Conservation (phyloP, 2,329 filamentous ascomycete species). For the Boeremia exigua region DNA sequence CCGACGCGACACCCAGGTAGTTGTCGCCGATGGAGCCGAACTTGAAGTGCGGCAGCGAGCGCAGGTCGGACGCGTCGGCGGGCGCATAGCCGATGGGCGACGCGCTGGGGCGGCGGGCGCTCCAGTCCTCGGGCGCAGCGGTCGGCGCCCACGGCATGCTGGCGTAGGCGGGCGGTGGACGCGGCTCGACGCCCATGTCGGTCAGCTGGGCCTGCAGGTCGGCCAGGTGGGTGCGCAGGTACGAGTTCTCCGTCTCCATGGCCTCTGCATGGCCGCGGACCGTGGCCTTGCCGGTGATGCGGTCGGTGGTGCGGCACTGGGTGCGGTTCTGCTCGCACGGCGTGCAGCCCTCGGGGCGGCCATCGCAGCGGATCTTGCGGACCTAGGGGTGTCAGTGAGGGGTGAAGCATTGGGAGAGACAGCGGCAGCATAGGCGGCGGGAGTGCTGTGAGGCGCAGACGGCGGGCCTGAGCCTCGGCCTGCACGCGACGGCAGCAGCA, state of each 20-base stretch:
- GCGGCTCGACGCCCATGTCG: slow-evolving; percentile 66
- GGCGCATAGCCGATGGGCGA: slow-evolving; percentile 37
- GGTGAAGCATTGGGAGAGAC: neutral
- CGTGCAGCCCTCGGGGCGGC: slow-evolving; percentile 78
- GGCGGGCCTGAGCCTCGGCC: slow-evolving; percentile 9
- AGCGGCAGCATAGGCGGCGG: too few relatives aligned
- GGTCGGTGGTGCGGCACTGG: slow-evolving; percentile 84
- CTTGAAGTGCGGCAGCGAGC: slow-evolving; percentile 54
- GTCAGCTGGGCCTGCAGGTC: slow-evolving; percentile 72
- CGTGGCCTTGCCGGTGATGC: slow-evolving; percentile 81
- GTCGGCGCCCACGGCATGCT: slow-evolving; percentile 32
- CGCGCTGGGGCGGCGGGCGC: slow-evolving; percentile 29
- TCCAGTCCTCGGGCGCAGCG: slow-evolving; percentile 27
- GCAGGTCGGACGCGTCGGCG: slow-evolving; percentile 24
- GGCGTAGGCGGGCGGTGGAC: slow-evolving; percentile 53
- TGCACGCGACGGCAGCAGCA: neutral
- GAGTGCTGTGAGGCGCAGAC: neutral
- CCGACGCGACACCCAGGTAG: slow-evolving; percentile 69
- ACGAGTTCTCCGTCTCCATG: slow-evolving; percentile 74
- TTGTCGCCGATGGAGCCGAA: slow-evolving; percentile 62
- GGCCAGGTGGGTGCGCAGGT: slow-evolving; percentile 69
- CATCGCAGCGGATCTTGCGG: slow-evolving; percentile 88
- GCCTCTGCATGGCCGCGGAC: slow-evolving; percentile 79
- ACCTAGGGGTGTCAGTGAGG: slow-evolving; percentile 57
- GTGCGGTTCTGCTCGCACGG: slow-evolving; percentile 78